Evolutionary conservation across 148 eudicot genomes (phyloP).

Genomic region (Amaranthus palmeri): DNA sequence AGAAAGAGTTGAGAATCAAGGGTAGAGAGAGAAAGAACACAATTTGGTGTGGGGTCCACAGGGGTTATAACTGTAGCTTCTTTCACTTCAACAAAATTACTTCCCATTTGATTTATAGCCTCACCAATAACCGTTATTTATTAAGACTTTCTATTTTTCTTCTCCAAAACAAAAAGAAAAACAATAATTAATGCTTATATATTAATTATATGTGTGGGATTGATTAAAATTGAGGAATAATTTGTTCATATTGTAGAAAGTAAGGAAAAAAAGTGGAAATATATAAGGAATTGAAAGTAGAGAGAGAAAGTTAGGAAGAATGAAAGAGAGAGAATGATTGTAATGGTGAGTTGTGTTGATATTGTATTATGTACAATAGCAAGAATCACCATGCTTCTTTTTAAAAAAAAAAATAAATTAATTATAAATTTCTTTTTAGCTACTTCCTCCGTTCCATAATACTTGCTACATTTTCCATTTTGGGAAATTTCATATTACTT

Average conservation of each 20-base stretch:
- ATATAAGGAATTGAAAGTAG: slow-evolving; percentile 11
- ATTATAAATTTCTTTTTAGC: too few relatives aligned
- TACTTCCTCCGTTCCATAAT: too few relatives aligned
- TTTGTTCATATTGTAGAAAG: not conserved
- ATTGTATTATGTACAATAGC: not conserved
- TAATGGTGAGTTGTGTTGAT: slow-evolving; percentile 14
- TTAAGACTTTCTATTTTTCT: too few relatives aligned
- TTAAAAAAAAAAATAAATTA: too few relatives aligned
- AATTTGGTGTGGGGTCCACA: slow-evolving; percentile 44
- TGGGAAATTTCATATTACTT: too few relatives aligned
- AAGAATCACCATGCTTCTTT: not conserved
- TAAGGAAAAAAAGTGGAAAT: slow-evolving; percentile 18
- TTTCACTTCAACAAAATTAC: slow-evolving; percentile 41
- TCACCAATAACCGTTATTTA: too few relatives aligned
- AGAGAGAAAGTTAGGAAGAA: not conserved
- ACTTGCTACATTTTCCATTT: too few relatives aligned
- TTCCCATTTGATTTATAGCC: too few relatives aligned
- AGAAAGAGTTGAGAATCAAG: slow-evolving; percentile 76
- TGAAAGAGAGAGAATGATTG: not conserved
- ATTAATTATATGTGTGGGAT: too few relatives aligned
- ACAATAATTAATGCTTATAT: not conserved
- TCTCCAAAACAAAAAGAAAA: not conserved
- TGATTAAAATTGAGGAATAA: not conserved
- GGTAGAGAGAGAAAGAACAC: slow-evolving; percentile 55
- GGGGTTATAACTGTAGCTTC: slow-evolving; percentile 55